A percentile compares a stretch with the other conserved stretches of the same genome.
Conservation (phyloP, 192 early-diverging fungal genomes). For the Umbelopsis sp. region DNA sequence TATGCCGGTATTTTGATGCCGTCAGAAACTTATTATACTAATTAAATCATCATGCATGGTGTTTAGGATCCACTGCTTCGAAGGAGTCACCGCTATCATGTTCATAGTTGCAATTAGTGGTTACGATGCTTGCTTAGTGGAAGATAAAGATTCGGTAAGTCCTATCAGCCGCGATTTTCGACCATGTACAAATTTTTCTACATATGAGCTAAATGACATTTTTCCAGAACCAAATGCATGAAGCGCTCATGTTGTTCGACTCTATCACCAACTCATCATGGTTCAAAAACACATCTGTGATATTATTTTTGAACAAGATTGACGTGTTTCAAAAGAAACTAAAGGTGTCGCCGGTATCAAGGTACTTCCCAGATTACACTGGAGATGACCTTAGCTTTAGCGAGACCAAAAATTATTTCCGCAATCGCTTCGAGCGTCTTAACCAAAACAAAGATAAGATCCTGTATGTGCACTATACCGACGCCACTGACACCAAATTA, state of each 20-base stretch:
- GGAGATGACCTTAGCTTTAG: conserved; percentile 36
- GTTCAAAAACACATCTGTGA: conserved; percentile 59
- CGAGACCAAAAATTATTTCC: conserved; percentile 39
- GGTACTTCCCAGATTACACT: conserved; percentile 54
- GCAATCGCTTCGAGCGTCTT: conserved; percentile 38
- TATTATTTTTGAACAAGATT: conserved; percentile 62
- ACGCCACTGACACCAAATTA: conserved; percentile 51
- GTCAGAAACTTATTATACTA: too few relatives aligned
- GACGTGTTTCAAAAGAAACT: conserved; percentile 58
- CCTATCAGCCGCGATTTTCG: background rate
- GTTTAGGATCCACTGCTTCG: conserved; percentile 47
- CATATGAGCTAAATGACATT: too few relatives aligned
- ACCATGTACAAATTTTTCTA: background rate
- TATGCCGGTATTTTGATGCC: background rate
- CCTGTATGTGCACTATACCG: conserved; percentile 54
- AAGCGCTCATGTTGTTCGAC: conserved; percentile 60
- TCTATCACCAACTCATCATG: conserved; percentile 60
- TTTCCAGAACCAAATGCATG: conserved; percentile 56
- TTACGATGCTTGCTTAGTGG: conserved; percentile 57
- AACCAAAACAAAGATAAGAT: conserved; percentile 45
- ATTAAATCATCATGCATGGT: background rate
- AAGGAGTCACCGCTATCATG: conserved; percentile 53
- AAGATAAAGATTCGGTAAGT: conserved; percentile 51
- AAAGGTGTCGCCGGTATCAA: conserved; percentile 36
- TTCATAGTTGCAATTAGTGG: conserved; percentile 61